Evolutionary conservation across 352 stramenopile species (phyloP), one percentile per base, ranked within the genome.

Genomic region (Globisporangium okanoganense): DNA sequence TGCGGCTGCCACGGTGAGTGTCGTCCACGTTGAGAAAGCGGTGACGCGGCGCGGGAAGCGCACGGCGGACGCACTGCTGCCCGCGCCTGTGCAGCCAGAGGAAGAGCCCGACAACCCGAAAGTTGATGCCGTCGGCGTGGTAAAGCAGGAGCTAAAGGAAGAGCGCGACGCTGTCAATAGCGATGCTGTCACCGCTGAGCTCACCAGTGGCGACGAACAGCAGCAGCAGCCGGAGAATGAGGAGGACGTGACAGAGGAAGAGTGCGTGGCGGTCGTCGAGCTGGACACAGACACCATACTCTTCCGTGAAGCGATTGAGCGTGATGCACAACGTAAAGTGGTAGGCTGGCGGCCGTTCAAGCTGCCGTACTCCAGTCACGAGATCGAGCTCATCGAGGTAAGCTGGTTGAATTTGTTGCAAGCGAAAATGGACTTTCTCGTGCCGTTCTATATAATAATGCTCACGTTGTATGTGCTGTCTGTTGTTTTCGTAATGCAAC

Each of bases 221-320:
- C 52, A 47, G 38, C 38, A 59, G 27, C 52, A 47, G 38, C 53
- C 50, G 5, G 24, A 59, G 27, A 43, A 67, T 29, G 18, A 31
- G 27, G 12, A 63, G 5, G 12, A 27, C 0, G 13, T 54, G 9
- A 8, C 13, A 20, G 54, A 58, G n/a, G n/a, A n/a, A n/a, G n/a
- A n/a, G n/a, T n/a, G n/a, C n/a, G n/a, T n/a, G 22, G 40, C 27
- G 20, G 33, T 16, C 31, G 25, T 43, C 8, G 29, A 29, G n/a
- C 22, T 69, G 10, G 67, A 69, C 13, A 20, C 56, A 1, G 76
- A 78, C 50, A 76, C 68, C 2, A 36, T 22, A 40, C 58, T 51
- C 24, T 76, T 80, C 49, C 47, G 79, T 40, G 54, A 72, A 16
- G 51, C 73, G 0, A 38, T 79, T 16, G 55, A 72, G 52, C 49